Evolutionary conservation across 106 monocot species (phyloP).

Genomic region (Phalaenopsis aphrodite): DNA sequence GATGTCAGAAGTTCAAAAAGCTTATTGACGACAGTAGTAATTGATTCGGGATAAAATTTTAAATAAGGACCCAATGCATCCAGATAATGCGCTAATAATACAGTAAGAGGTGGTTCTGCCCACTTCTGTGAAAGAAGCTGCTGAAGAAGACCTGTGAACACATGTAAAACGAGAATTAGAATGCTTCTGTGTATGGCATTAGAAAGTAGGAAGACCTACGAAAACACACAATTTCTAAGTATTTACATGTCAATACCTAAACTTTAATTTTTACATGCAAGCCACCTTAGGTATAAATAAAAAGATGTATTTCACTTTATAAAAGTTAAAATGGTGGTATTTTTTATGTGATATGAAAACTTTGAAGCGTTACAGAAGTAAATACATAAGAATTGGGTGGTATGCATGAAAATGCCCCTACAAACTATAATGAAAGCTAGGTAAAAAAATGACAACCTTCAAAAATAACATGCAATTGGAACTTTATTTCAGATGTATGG

Average conservation of each 20-base stretch:
- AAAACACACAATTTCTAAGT: too few relatives aligned
- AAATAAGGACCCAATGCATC: slow-evolving; percentile 80
- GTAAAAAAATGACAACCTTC: slow-evolving; percentile 50
- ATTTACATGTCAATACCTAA: too few relatives aligned
- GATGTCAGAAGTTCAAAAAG: slow-evolving; percentile 92
- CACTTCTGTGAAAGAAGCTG: slow-evolving; percentile 67
- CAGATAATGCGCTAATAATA: slow-evolving; percentile 67
- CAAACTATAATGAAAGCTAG: not conserved
- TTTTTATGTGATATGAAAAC: too few relatives aligned
- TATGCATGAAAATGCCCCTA: too few relatives aligned
- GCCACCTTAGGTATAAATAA: too few relatives aligned
- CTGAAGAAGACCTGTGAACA: slow-evolving; percentile 66
- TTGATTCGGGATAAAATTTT: slow-evolving; percentile 65
- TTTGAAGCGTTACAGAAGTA: too few relatives aligned
- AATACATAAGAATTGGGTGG: too few relatives aligned
- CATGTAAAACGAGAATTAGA: slow-evolving; percentile 12
- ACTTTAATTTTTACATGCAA: too few relatives aligned
- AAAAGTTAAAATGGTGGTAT: too few relatives aligned
- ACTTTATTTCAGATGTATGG: slow-evolving; percentile 37
- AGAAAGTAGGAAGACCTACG: not conserved
- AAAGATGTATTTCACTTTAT: too few relatives aligned
- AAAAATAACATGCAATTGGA: slow-evolving; percentile 50
- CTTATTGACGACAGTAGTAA: slow-evolving; percentile 71
- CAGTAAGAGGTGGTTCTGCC: slow-evolving; percentile 61
- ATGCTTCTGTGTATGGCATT: slow-evolving; percentile 5